Evolutionary conservation across 805 yeast genomes (phyloP), one percentile per base, ranked within the genome.

Genomic region (Lipomyces mesembrius): DNA sequence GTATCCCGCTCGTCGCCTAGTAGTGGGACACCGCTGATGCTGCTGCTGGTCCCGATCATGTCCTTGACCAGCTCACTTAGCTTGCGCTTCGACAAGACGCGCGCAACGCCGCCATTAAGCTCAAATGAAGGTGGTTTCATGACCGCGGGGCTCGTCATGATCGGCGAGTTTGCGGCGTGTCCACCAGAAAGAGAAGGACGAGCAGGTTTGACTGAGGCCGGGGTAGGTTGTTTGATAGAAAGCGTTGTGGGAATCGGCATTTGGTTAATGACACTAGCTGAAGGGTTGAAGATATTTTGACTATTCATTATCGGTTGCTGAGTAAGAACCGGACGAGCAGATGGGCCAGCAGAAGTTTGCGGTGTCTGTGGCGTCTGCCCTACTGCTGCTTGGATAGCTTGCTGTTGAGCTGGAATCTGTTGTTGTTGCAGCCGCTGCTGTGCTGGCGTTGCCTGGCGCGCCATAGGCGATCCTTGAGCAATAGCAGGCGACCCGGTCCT

Each of bases 171-270:
- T 67, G 88, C 83, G 0, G 96, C 95, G 64, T 87, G 85, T 11
- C 98, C 98, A 52, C 92, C 95, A 34, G 91, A 83, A 60, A 92
- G 79, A 6, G 97, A 88, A 14, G 99, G 97, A 67, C 97, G 83
- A 69, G 85, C 85, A 37, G 88, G 87, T 68, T 87, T 86, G 71
- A 88, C 82, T 1, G 87, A 79, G 4, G 87, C 88, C 0, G 97
- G 87, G 11, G 82, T 82, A 8, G 91, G 88, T 3, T 87, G 85
- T 66, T 85, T 83, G 6, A 91, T 86, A 61, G 87, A 83, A 61
- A 95, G 81, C 22, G 84, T 86, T 57, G 84, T 84, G 0, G 97
- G 88, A 52, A 94, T 88, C 1, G 80, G 77, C 67, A 79, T 67
- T 5, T 75, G 69, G 22, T 72, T 69, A 20, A 76, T 65, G 25